Conservation (phyloP, 2,329 filamentous ascomycete genomes). For the Leptosphaerulina australis region DNA sequence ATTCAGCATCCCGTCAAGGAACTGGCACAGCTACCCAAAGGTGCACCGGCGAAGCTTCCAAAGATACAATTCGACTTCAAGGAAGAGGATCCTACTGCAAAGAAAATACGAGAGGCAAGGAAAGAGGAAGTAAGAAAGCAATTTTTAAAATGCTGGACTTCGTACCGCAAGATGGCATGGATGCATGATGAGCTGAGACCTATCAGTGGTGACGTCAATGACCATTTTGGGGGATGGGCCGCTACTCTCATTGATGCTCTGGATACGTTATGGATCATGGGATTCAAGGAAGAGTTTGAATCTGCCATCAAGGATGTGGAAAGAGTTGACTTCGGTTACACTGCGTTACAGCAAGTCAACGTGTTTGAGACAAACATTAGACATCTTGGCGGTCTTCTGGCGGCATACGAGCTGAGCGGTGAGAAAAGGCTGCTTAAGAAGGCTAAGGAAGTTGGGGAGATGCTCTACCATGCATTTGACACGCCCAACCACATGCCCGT, state of each 20-base stretch:
- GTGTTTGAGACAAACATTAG: slow-evolving; percentile 66
- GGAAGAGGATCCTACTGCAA: slow-evolving; percentile 41
- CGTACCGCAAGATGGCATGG: slow-evolving; percentile 55
- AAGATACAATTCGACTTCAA: slow-evolving; percentile 52
- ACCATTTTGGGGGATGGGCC: slow-evolving; percentile 57
- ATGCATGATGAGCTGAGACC: slow-evolving; percentile 57
- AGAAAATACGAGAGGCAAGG: slow-evolving; percentile 44
- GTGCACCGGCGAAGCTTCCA: slow-evolving; percentile 47
- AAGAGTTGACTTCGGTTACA: slow-evolving; percentile 52
- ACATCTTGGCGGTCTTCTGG: slow-evolving; percentile 84
- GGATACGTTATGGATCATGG: slow-evolving; percentile 58
- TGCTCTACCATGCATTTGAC: slow-evolving; percentile 83
- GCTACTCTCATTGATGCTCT: slow-evolving; percentile 55
- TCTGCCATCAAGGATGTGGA: slow-evolving; percentile 53
- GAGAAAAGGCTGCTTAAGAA: slow-evolving; percentile 76
- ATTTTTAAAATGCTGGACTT: slow-evolving; percentile 54
- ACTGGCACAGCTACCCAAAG: slow-evolving; percentile 48
- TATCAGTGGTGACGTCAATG: slow-evolving; percentile 48
- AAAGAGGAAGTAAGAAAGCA: slow-evolving; percentile 49
- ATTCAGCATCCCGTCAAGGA: slow-evolving; percentile 50
- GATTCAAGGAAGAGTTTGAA: slow-evolving; percentile 54
- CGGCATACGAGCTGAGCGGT: slow-evolving; percentile 84
- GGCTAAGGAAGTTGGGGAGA: slow-evolving; percentile 77
- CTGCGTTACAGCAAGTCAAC: slow-evolving; percentile 50
- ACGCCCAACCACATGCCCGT: slow-evolving; percentile 91